Conservation (phyloP, 805 yeast genomes). For the Cyberlindnera maritima region DNA sequence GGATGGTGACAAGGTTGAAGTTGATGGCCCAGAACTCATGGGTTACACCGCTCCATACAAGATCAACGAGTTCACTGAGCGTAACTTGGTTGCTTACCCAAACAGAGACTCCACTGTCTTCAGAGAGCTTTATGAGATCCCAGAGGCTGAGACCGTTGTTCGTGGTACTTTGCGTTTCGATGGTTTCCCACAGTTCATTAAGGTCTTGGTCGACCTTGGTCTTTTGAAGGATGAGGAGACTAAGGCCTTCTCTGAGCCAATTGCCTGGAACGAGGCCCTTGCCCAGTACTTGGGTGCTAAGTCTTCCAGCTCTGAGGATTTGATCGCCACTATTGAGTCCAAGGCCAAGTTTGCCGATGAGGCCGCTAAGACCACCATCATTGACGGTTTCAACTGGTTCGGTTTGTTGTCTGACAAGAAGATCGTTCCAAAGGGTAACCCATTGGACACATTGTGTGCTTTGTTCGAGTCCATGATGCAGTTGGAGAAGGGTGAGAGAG, state of each 20-base stretch:
- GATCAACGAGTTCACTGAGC: constrained; percentile 84
- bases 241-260: constrained; percentile 53
- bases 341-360: constrained; percentile 79
- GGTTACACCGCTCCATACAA: constrained; percentile 91
- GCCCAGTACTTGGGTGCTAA: constrained; percentile 71
- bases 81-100: constrained; percentile 81
- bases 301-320: constrained; percentile 67
- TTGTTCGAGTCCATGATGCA: constrained; percentile 95
- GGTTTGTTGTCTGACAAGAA: constrained; percentile 78
- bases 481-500: constrained; percentile 93
- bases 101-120: constrained; percentile 96
- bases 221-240: constrained; percentile 77
- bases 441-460: constrained; percentile 95
- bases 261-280: constrained; percentile 88
- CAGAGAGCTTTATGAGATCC: constrained; percentile 88
- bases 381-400: constrained; percentile 90
- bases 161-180: constrained; percentile 98
- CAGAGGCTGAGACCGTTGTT: constrained; percentile 95
- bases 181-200: constrained; percentile 98
- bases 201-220: constrained; percentile 91
- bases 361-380: constrained; percentile 81
- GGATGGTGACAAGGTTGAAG: constrained; percentile 77
- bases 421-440: constrained; percentile 88
- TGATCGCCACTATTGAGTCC: constrained; percentile 69
- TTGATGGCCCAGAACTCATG: constrained; percentile 91